Base-by-base conservation (phyloP, 805 yeast species). In the Komagataella pastoris region DNA sequence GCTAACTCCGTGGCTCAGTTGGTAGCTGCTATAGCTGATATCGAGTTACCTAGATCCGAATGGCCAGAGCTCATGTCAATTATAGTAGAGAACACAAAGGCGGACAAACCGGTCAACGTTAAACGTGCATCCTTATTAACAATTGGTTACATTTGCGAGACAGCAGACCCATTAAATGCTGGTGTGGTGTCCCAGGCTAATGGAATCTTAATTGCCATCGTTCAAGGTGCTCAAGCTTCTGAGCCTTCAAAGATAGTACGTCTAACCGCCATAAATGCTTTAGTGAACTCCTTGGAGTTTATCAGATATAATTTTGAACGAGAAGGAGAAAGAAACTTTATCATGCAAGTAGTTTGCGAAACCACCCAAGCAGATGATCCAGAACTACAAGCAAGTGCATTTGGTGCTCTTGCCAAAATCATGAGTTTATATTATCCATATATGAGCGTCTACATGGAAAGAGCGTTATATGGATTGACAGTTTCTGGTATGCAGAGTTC, bases 331-430 rank as follows among this genome's bases (percentile, higher is more conserved):
- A 80, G 99, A 63, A 90, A 93, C 66, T 89, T 85, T 68, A 86
- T 93, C 66, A 93, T 93, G 99, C 97, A 89, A 73, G 97, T 93
- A 47, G 97, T 93, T 14, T 93, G 99, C 70, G 98, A 93, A 69
- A 96, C 97, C 17, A 90, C 99, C n/a, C 97, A 91, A 67, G 86
- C 95, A 19, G 76, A 78, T 43, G 85, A 84, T 61, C 69, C 74
- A 47, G 95, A 86, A 59, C 74, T 93, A 56, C 96, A 90, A 69
- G 91, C 95, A 7, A 84, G 95, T 43, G 96, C 97, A 0, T 93
- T 89, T 69, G 98, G 97, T 54, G 95, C 97, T 61, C 76, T 93
- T 54, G 93, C 97, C 46, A 80, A 85, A 60, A 89, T 93, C 59
- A 88, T 91, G 95, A 79, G 85, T 55, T 70, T 87, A 56, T 93